Conservation (phyloP, 1,284 basidiomycete genomes). For the Leccinum pallidistipes region DNA sequence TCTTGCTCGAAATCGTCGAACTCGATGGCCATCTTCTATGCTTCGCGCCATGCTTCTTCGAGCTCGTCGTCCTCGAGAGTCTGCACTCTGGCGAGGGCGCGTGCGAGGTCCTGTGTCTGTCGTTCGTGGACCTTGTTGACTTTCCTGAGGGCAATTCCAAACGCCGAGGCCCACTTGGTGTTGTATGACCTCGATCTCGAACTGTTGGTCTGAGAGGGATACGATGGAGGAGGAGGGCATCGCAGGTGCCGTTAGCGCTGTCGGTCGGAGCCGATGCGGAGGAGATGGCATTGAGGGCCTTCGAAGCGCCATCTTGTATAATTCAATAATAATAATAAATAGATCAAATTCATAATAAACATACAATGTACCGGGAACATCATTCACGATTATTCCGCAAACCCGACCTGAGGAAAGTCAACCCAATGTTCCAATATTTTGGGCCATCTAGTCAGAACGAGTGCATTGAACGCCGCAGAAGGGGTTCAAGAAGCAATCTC, state of each 20-base stretch:
- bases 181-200: slow-evolving; percentile 57
- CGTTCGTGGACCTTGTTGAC: slow-evolving; percentile 71
- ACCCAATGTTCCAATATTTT: no score
- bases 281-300: slow-evolving; percentile 50
- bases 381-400: no score
- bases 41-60: slow-evolving; percentile 79
- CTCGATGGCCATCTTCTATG: slow-evolving; percentile 68
- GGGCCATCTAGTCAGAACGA: no score
- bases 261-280: slow-evolving; percentile 17
- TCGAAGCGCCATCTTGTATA: slow-evolving; percentile 59
- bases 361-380: no score
- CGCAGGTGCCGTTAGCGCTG: not conserved
- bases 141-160: slow-evolving; percentile 75
- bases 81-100: slow-evolving; percentile 46
- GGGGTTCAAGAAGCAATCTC: no score
- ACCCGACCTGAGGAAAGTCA: no score
- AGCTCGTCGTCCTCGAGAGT: slow-evolving; percentile 61
- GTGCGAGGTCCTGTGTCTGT: slow-evolving; percentile 55
- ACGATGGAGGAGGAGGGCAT: slow-evolving; percentile 53
- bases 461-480: no score
- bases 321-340: no score
- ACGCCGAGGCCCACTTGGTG: slow-evolving; percentile 70
- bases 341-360: no score
- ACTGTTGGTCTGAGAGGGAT: slow-evolving; percentile 57
- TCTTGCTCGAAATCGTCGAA: slow-evolving; percentile 53